Base-by-base conservation (phyloP, 768 basidiomycete genomes). In the Xerocomellus dryophilus region DNA sequence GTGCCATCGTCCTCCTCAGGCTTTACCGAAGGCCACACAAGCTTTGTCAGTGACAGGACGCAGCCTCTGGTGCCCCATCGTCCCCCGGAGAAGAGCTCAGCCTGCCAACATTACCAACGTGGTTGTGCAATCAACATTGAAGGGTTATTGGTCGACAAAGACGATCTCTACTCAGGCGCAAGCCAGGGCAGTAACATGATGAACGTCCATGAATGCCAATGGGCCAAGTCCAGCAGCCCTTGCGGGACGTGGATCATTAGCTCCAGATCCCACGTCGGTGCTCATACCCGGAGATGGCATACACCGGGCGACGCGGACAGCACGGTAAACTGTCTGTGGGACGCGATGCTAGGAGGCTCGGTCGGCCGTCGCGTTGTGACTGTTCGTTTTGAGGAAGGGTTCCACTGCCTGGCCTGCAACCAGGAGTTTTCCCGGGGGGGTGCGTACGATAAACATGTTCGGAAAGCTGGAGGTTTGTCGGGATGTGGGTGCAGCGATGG, bases 171-270 rank as follows among this genome's bases (percentile, higher is more conserved):
- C 27, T 29, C 21, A 14, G 20, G 31, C 7, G 43, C 20, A 4
- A 7, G 4, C 7, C 31, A 44, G n/a, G 39, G 32, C 1, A 6
- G 11, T 17, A 9, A 4, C 17, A 10, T 11, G 4, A 42, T 51
- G 42, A 20, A 3, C 12, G 48, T 58, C n/a, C 36, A 58, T n/a
- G 20, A 50, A 40, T 60, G 59, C 27, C 51, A 41, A 10, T 51
- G 57, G 59, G 42, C 31, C 21, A 27, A 8, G 27, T 36, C 45
- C 36, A 23, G 14, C 18, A 41, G 20, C 27, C 53, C 57, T 1
- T 59, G 57, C 14, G 49, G 48, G 5, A 49, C 55, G 47, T 59
- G 59, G 53, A 49, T 59, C 7, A 10, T 55, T 18, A 52, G 52
- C 5, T 41, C 57, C 14, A 50, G 46, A 18, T 6, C 49, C 25